Conservation (phyloP, 352 stramenopile genomes). For the Pythium aphanidermatum region DNA sequence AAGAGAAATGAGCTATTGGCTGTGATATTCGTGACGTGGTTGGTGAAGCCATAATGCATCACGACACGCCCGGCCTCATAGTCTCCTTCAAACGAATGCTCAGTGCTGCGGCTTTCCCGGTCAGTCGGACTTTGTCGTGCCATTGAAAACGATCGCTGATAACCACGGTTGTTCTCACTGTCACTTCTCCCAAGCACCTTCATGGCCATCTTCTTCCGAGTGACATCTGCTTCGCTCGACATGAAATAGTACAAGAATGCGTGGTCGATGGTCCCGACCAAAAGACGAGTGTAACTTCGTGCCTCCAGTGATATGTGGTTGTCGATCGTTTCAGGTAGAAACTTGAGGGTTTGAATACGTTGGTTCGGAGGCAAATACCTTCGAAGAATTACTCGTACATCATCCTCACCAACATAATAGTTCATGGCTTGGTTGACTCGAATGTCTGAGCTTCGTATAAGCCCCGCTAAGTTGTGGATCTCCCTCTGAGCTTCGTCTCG, state of each 20-base stretch:
- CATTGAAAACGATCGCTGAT: no score
- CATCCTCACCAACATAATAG: slow-evolving; percentile 55
- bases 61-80: slow-evolving; percentile 57
- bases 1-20: slow-evolving; percentile 87
- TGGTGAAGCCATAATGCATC: slow-evolving; percentile 81
- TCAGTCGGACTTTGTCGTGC: no score
- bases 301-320: slow-evolving; percentile 68
- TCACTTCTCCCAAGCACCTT: slow-evolving; percentile 70
- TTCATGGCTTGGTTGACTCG: slow-evolving; percentile 76
- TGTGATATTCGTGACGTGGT: slow-evolving; percentile 49
- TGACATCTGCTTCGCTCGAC: slow-evolving; percentile 59
- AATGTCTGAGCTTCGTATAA: slow-evolving; percentile 70
- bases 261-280: slow-evolving; percentile 54
- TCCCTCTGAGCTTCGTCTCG: slow-evolving; percentile 74
- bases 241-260: slow-evolving; percentile 84
- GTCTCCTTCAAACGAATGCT: slow-evolving; percentile 31
- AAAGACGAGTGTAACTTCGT: slow-evolving; percentile 67
- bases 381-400: slow-evolving; percentile 66
- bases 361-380: slow-evolving; percentile 75
- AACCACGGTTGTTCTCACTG: no score
- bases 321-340: slow-evolving; percentile 80
- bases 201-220: slow-evolving; percentile 69
- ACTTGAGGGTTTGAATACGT: slow-evolving; percentile 54
- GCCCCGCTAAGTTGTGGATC: slow-evolving; percentile 58
- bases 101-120: no score